Evolutionary conservation across 495 filamentous ascomycete species (phyloP).

Genomic region (Aspergillus sclerotioniger): DNA sequence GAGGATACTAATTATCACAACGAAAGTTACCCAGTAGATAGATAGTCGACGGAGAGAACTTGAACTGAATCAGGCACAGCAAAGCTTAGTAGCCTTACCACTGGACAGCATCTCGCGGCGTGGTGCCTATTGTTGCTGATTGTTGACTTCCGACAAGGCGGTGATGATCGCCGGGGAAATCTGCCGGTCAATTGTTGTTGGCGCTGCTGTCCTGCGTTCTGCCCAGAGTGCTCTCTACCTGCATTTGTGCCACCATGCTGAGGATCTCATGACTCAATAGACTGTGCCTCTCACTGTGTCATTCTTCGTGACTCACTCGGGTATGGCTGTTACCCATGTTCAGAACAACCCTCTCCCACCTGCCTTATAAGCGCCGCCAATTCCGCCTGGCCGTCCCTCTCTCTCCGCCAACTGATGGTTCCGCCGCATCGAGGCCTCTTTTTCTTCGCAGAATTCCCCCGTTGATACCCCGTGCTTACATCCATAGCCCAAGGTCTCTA

Average conservation of each 20-base stretch:
- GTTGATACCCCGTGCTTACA: not conserved
- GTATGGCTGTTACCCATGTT: slow-evolving; percentile 10
- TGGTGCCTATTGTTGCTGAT: not conserved
- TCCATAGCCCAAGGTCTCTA: not conserved
- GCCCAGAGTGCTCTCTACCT: no score
- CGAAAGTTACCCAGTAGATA: not conserved
- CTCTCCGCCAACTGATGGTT: slow-evolving; percentile 10
- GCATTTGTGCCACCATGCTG: no score
- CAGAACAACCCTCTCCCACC: not conserved
- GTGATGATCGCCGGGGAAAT: not conserved
- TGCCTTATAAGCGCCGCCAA: not conserved
- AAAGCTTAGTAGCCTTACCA: no score
- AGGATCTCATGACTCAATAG: slow-evolving; percentile 20
- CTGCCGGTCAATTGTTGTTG: not conserved
- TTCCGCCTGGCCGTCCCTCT: slow-evolving; percentile 1
- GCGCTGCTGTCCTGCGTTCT: no score
- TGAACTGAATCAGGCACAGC: not conserved
- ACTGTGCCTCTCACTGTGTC: slow-evolving; percentile 7
- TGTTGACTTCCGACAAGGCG: not conserved
- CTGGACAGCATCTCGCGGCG: no score
- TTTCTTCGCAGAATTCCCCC: not conserved
- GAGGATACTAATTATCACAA: not conserved
- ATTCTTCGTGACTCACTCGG: not conserved
- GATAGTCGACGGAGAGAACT: not conserved
- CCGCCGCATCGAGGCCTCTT: not conserved